Base-by-base conservation (phyloP, 345 rosid genomes). In the Mangifera indica region DNA sequence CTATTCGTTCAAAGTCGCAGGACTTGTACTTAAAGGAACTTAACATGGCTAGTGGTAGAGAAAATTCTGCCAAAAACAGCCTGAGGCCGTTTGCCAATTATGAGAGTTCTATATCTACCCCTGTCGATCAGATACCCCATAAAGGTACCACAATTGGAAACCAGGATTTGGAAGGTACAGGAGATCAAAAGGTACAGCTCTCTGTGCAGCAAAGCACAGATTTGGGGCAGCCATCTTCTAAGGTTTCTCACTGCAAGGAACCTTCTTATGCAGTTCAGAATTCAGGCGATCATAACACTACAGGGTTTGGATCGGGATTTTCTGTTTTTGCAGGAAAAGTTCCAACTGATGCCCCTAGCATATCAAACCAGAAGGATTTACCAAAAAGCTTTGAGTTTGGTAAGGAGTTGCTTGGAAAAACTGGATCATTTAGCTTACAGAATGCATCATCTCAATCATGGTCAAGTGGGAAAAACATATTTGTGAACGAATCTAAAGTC, bases 371-470 rank as follows among this genome's bases (percentile, higher is more conserved):
- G 58, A 49, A 68, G 77, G 74, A 76, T 42, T 44, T 70, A 55
- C 84, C 70, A 63, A 77, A 73, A 40, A 71, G 53, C 71, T 70
- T 73, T 72, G 82, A 77, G 54, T 67, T 77, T 45, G 66, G 67
- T 71, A 80, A 83, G 76, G 83, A 75, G 71, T 40, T 76, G 49
- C 49, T 73, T 18, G 81, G 69, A 18, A 66, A 66, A 51, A 73
- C 65, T 74, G 72, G 81, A 73, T 78, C 88, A 32, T 1, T 76
- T 77, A 77, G 72, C 61, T 67, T 58, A 48, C 84, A 79, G 71
- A 74, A 76, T 69, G 29, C 74, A 10, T 24, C 76, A 64, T 74
- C 88, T 81, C 88, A 84, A 67, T 71, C 84, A 67, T 77, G 74
- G 80, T 77, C 87, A 70, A 72, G 77, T 81, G 86, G 72, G 45